A percentile compares a stretch with the other conserved stretches of the same genome.
Evolutionary conservation across 148 eudicot species (phyloP).

Genomic region (Heliamphora exappendiculata): DNA sequence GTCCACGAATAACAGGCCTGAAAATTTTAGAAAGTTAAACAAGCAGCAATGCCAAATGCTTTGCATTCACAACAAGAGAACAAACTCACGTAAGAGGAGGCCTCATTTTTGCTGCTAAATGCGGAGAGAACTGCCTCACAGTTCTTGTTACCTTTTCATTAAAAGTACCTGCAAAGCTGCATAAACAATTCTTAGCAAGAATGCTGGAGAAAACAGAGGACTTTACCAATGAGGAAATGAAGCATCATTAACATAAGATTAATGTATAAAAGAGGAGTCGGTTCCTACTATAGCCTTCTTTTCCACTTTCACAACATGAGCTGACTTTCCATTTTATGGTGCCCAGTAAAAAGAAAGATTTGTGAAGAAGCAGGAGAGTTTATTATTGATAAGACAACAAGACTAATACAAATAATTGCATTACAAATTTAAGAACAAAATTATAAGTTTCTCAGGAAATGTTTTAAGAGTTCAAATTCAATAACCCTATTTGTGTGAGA

Average conservation of each 20-base stretch:
- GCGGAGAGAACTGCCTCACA: conserved; percentile 89
- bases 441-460: neutral
- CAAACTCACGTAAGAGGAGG: conserved; percentile 86
- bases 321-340: neutral
- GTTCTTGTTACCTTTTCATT: conserved; percentile 85
- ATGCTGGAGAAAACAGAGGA: neutral
- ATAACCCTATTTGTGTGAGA: neutral
- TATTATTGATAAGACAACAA: neutral
- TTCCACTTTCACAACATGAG: neutral
- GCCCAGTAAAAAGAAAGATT: neutral
- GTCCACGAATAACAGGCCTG: conserved; percentile 98
- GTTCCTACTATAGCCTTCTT: neutral
- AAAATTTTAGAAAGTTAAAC: conserved; percentile 13
- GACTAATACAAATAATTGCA: neutral
- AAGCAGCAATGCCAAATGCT: conserved; percentile 13
- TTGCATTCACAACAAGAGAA: conserved; percentile 1
- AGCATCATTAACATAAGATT: neutral
- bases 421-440: neutral
- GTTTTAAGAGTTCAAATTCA: neutral
- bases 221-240: neutral
- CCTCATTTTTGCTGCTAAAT: conserved; percentile 97
- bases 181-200: conserved; percentile 16
- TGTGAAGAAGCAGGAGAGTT: neutral
- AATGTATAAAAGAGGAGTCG: neutral
- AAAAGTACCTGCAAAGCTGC: conserved; percentile 90